These are phyloP conservation scores for Helichrysum umbraculigerum DNA, from an alignment of 129 eudicot genomes.

Conservation along the genomic window DNA sequence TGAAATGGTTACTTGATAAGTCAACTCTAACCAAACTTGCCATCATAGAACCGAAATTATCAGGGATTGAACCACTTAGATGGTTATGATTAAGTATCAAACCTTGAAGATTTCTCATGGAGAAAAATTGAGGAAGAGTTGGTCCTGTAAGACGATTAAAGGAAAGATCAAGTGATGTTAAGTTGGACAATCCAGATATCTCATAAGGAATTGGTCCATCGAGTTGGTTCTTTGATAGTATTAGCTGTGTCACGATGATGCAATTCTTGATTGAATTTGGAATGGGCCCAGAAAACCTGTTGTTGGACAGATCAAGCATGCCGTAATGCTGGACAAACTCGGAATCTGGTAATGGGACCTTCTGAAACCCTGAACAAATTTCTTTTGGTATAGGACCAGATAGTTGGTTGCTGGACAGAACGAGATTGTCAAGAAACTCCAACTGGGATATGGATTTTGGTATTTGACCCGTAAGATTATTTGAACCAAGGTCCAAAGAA, in stretches of 20 bases:
- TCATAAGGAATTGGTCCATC: conserved; percentile 74
- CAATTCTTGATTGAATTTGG: conserved; percentile 70
- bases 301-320: conserved; percentile 85
- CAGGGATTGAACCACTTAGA: conserved; percentile 61
- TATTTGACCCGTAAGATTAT: conserved; percentile 57
- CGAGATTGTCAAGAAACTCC: conserved; percentile 79
- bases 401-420: conserved; percentile 62
- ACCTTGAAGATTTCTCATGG: conserved; percentile 81
- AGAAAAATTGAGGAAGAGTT: conserved; percentile 47
- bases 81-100: conserved; percentile 67
- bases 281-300: conserved; percentile 66
- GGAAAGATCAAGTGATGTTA: conserved; percentile 76
- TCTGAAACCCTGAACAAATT: conserved; percentile 86
- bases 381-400: conserved; percentile 80
- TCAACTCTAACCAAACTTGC: conserved; percentile 73
- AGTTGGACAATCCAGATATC: conserved; percentile 53
- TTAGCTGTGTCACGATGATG: conserved; percentile 52
- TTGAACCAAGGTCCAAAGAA: conserved; percentile 76
- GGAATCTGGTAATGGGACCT: conserved; percentile 76
- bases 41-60: conserved; percentile 46
- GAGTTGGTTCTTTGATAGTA: conserved; percentile 61
- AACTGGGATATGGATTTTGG: conserved; percentile 61
- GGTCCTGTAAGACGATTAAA: conserved; percentile 58
- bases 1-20: conserved; percentile 57
- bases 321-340: conserved; percentile 91